Evolutionary conservation across 768 basidiomycete species (phyloP), one percentile per base, ranked within the genome.

Genomic region (Boletellus emodensis): DNA sequence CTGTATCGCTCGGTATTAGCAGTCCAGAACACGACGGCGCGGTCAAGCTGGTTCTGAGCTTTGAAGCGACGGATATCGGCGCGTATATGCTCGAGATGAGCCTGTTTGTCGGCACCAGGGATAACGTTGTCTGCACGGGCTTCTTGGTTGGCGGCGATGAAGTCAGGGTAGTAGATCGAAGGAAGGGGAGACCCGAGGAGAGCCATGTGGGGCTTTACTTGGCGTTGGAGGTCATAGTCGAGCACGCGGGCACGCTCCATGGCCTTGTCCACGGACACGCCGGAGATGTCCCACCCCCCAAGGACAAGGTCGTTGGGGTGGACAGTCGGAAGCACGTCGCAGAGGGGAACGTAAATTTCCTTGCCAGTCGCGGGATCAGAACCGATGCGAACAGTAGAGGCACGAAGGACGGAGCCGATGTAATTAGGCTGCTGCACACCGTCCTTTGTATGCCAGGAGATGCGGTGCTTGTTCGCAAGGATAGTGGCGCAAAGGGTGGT

Each of bases 1-100:
- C 88, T 85, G 81, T 94, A 99, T 51, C 95, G 88, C 77, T 98
- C 96, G 15, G 95, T 99, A 75, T 99, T 97, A 60, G 91, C 94
- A 14, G 95, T 98, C 95, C 95, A 98, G 77, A 98, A 94, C 55
- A 98, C 87, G 61, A 99, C 71, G 54, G 91, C 82, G 51, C 87
- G 87, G 68, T 94, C 94, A 41, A 98, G 83, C 17, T 71, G 75
- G 66, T 98, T 82, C 53, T 83, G 73, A 46, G 73, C 62, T 76
- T 97, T 98, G 82, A 98, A 98, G 48, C 82, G 79, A 61, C 92
- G 89, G 67, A 98, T 97, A 64, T 97, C 93, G n/a, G 77, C 77
- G 48, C 94, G 88, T 62, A 98, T 84, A 52, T 88, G 85, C 54
- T 96, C 91, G 48, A 99, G 83, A 68, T 98, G 96, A 7, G 72